A percentile compares a stretch with the other conserved stretches of the same genome.
These are phyloP conservation scores for Ambrosiella beaveri DNA, from an alignment of 2,329 filamentous ascomycete genomes.

Conservation along the genomic window DNA sequence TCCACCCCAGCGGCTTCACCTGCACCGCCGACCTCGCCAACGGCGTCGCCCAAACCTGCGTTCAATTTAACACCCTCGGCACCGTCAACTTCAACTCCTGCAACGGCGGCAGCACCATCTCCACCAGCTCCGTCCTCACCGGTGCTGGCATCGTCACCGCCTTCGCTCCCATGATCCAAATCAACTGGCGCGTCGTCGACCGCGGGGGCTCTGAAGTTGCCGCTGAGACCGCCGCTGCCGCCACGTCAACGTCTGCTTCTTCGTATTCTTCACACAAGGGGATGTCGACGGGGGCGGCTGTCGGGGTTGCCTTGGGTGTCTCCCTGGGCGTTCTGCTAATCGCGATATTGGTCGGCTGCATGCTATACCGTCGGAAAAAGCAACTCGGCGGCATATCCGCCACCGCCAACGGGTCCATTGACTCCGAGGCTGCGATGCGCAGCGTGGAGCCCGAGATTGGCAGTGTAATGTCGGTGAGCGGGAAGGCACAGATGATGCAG, in stretches of 20 bases:
- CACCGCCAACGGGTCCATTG: constrained; percentile 3
- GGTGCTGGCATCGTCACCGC: not conserved
- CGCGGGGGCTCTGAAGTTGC: constrained; percentile 14
- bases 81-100: constrained; percentile 13
- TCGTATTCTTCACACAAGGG: constrained; percentile 6
- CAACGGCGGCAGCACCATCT: constrained; percentile 6
- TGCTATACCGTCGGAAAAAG: constrained; percentile 6
- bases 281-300: constrained; percentile 11
- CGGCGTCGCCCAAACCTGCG: constrained; percentile 14
- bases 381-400: not conserved
- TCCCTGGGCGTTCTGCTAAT: constrained; percentile 10
- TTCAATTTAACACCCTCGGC: constrained; percentile 13
- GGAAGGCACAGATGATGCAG: constrained; percentile 3
- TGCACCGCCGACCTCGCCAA: constrained; percentile 15
- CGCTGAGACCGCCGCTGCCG: constrained; percentile 1
- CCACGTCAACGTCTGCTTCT: not conserved
- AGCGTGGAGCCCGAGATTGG: not conserved
- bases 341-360: constrained; percentile 5
- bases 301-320: constrained; percentile 15
- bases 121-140: constrained; percentile 6
- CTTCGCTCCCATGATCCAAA: constrained; percentile 19
- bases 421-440: not conserved
- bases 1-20: constrained; percentile 13
- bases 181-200: constrained; percentile 17
- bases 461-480: not conserved